Evolutionary conservation across 768 basidiomycete genomes (phyloP), one percentile per base, ranked within the genome.

Genomic region (Serendipita vermifera): DNA sequence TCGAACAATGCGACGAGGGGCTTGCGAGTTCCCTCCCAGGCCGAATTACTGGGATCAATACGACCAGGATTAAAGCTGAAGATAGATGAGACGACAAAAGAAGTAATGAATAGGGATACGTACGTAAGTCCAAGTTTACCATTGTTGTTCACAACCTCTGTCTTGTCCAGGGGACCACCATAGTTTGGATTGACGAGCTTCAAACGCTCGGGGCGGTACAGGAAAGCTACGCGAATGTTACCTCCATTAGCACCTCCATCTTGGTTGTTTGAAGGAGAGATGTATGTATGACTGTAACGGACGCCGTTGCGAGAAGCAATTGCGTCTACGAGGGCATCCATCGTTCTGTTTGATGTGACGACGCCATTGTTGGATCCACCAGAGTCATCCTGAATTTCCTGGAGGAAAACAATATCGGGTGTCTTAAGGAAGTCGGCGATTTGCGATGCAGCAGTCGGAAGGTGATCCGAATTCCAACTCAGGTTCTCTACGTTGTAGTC

Each of bases 401-500:
- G 80, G 6, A 83, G 59, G 64, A 81, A 80, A 59, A 83, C 64
- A 55, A 83, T 70, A 61, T 82, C 79, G 1, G 81, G 80, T 0
- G 74, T 70, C 15, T 68, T 65, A 13, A 83, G 71, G 57, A 69
- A 66, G 20, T 70, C 67, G 9, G 68, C 72, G 53, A 82, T 80
- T 60, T 82, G 81, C 9, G 66, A 59, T 1, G 79, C 80, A 38
- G 81, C 69, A n/a, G 61, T 62, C 1, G 72, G 67, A 7, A 82
- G 64, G 61, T 78, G 76, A 5, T 67, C 62, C 3, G 76, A 75
- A 1, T 67, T 73, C 3, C 79, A 78, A 3, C 70, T 65, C 66
- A 81, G 65, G 63, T 82, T 82, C 60, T 80, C 78, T 57, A 77
- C 79, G 62, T 82, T 83, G 64, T 81, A 82, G 64, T 79, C 77